Base-by-base conservation (phyloP, 2,329 filamentous ascomycete genomes). In the Dothidotthia symphoricarpi region DNA sequence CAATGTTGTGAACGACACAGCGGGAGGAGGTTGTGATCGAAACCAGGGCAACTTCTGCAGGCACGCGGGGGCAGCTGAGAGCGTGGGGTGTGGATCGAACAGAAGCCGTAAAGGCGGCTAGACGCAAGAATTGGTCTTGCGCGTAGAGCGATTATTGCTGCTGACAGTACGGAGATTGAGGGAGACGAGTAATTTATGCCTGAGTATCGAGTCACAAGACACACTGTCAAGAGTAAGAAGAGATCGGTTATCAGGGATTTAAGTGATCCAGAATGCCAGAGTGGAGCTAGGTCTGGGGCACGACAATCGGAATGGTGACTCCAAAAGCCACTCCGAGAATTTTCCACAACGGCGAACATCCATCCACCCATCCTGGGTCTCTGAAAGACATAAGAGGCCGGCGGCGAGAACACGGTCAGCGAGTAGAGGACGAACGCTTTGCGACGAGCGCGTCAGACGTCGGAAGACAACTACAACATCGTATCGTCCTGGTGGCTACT, bases 281-380 rank as follows among this genome's bases (percentile, higher is more conserved):
- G 56, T 51, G 52, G 57, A 61, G 51, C 57, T 51, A 54, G 43
- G 39, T 47, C 26, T 45, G 10, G 39, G 41, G 43, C 35, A 41
- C 28, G 36, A 24, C 16, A 28, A 38, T 40, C 45, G 47, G 42
- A 36, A 32, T 53, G 44, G 47, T 59, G 57, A 60, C 55, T 62
- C 58, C 41, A 55, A 49, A 16, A 43, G 47, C 42, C 31, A 47
- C 24, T 34, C 53, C 47, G 50, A 55, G 43, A 53, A 53, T 47
- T 51, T 48, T 46, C 30, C 49, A 41, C 30, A 46, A 45, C 44
- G 39, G 43, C 39, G 51, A 32, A 46, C 26, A 9, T 22, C 19
- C 39, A 49, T n/a, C n/a, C n/a, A n/a, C n/a, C n/a, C n/a, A n/a
- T n/a, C n/a, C n/a, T n/a, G n/a, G n/a, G n/a, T n/a, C n/a, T n/a